Evolutionary conservation across 208 protist species (phyloP).

Genomic region (Leishmania guyanensis): DNA sequence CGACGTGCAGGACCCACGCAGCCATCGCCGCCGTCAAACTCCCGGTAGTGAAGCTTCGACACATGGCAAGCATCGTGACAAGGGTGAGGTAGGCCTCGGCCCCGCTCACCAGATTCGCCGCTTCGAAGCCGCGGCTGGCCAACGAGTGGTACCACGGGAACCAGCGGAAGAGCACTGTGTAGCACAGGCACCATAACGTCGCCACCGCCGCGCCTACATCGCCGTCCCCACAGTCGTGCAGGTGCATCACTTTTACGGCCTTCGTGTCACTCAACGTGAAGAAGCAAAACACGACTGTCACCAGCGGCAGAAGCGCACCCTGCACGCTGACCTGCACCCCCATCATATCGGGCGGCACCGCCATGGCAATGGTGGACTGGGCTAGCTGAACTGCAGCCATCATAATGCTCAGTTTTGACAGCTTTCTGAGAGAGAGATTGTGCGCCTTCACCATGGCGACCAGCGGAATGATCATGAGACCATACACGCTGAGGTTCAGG

Average conservation of each 20-base stretch:
- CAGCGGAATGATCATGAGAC: constrained; percentile 75
- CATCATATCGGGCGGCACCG: constrained; percentile 23
- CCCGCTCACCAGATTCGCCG: constrained; percentile 41
- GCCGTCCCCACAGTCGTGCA: constrained; percentile 37
- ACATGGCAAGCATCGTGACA: constrained; percentile 43
- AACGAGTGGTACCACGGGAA: constrained; percentile 76
- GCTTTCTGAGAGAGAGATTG: constrained; percentile 44
- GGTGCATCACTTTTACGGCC: constrained; percentile 50
- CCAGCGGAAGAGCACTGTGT: constrained; percentile 73
- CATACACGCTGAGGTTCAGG: constrained; percentile 68
- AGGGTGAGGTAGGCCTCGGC: constrained; percentile 58
- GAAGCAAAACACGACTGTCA: constrained; percentile 50
- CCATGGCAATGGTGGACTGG: constrained; percentile 50
- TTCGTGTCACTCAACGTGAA: constrained; percentile 63
- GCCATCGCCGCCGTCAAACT: neutral
- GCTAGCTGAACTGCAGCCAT: constrained; percentile 53
- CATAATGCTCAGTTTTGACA: constrained; percentile 41
- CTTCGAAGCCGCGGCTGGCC: constrained; percentile 56
- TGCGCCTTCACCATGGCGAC: constrained; percentile 66
- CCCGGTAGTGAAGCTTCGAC: constrained; percentile 43
- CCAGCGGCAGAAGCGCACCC: constrained; percentile 46
- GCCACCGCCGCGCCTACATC: constrained; percentile 48
- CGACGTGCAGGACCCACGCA: constrained; percentile 16
- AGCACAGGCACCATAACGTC: constrained; percentile 54
- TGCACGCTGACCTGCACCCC: constrained; percentile 29